Conservation (phyloP, 768 basidiomycete species). For the Pleurotus salmoneostramineus region DNA sequence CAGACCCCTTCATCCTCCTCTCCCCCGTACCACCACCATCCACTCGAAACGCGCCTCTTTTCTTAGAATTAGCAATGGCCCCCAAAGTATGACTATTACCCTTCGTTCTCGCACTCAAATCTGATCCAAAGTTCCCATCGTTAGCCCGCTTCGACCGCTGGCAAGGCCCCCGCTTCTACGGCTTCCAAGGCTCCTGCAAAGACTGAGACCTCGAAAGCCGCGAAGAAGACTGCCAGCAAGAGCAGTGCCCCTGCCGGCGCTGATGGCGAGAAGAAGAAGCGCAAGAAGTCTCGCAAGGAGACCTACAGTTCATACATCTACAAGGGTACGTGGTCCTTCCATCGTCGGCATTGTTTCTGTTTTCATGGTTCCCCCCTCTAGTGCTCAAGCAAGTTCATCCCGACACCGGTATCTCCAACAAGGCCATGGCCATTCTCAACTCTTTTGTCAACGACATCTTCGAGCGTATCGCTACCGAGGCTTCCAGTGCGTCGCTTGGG, state of each 20-base stretch:
- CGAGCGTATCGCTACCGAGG: conserved; percentile 87
- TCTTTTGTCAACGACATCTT: conserved; percentile 95
- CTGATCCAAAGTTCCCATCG: conserved; percentile 11
- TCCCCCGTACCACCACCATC: conserved; percentile 12
- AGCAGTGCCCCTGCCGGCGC: conserved; percentile 33
- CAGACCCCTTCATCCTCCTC: conserved; percentile 3
- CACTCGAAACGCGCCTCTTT: too few relatives aligned
- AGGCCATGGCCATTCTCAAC: conserved; percentile 90
- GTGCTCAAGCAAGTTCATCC: conserved; percentile 98
- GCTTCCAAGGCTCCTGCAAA: conserved; percentile 63
- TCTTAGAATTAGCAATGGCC: conserved; percentile 20
- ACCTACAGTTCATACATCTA: conserved; percentile 86
- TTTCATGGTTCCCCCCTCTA: conserved; percentile 19
- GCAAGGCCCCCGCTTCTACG: conserved; percentile 63
- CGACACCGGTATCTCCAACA: conserved; percentile 98
- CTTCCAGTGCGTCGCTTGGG: conserved; percentile 60
- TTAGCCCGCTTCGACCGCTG: conserved; percentile 69
- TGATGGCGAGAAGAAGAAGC: conserved; percentile 76
- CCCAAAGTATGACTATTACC: conserved; percentile 26
- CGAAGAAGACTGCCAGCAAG: conserved; percentile 62
- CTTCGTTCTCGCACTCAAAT: background rate
- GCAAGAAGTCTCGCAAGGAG: conserved; percentile 77
- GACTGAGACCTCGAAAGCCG: conserved; percentile 41
- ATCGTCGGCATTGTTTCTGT: background rate
- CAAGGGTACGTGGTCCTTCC: conserved; percentile 46